These are phyloP conservation scores for Arabidopsis arenosa DNA, from an alignment of 345 rosid genomes.

Conservation along the genomic window DNA sequence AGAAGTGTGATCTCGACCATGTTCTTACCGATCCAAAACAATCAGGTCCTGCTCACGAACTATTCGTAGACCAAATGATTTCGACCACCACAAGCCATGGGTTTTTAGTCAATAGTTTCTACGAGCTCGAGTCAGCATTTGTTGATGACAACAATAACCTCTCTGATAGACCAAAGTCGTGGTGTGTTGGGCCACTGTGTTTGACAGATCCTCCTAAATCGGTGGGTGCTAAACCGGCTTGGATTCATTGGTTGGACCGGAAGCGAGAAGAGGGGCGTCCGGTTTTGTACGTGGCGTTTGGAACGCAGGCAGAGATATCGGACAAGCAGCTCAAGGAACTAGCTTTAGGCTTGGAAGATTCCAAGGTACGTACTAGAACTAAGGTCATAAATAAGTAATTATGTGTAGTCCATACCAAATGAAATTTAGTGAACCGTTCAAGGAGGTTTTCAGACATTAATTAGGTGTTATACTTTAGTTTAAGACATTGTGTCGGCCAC, in stretches of 20 bases:
- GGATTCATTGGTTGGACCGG: conserved; percentile 71
- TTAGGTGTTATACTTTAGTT: background rate
- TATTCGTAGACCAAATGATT: conserved; percentile 2
- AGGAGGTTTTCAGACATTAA: background rate
- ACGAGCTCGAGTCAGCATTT: conserved; percentile 68
- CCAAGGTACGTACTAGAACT: background rate
- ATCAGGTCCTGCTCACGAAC: conserved; percentile 28
- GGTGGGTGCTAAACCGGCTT: conserved; percentile 43
- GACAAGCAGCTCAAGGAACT: conserved; percentile 58
- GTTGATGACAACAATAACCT: conserved; percentile 38
- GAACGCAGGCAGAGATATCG: conserved; percentile 72
- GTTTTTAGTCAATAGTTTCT: conserved; percentile 56
- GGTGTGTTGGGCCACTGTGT: conserved; percentile 72
- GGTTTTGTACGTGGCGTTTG: conserved; percentile 79
- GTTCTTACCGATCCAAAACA: background rate
- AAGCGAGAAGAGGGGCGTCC: conserved; percentile 52
- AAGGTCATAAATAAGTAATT: too few relatives aligned
- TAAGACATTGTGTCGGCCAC: background rate
- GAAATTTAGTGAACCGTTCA: background rate
- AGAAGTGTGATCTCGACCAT: conserved; percentile 50
- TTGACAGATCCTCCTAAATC: conserved; percentile 37
- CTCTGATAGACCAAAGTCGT: conserved; percentile 24
- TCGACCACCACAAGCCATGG: conserved; percentile 52
- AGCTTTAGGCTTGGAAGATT: conserved; percentile 22
- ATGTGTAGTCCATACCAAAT: too few relatives aligned